These are phyloP conservation scores for Hortaea sp. DNA, from an alignment of 2,329 filamentous ascomycete genomes.

Conservation along the genomic window DNA sequence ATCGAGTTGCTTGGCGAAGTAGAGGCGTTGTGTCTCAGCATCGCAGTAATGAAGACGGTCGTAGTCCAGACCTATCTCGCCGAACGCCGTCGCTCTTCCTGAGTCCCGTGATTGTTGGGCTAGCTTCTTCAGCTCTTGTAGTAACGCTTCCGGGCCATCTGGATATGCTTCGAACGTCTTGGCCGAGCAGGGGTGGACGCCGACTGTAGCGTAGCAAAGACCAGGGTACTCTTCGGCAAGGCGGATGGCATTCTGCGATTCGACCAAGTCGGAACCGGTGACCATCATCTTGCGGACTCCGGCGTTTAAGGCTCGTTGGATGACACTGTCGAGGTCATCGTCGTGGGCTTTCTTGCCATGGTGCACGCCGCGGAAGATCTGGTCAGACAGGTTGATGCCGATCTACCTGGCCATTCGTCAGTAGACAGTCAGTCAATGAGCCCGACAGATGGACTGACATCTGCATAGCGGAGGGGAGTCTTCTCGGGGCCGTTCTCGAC, in stretches of 20 bases:
- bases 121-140: conserved; percentile 53
- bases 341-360: conserved; percentile 68
- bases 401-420: conserved; percentile 40
- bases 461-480: conserved; percentile 29
- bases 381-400: conserved; percentile 92
- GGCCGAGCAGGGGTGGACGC: conserved; percentile 86
- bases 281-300: conserved; percentile 87
- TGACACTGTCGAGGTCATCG: conserved; percentile 63
- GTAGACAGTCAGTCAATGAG: conserved; percentile 2
- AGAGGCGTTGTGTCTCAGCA: conserved; percentile 69
- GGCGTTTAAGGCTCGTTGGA: conserved; percentile 65
- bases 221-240: conserved; percentile 66
- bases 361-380: conserved; percentile 76
- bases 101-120: conserved; percentile 48
- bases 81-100: conserved; percentile 66
- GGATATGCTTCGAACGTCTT: conserved; percentile 61
- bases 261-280: conserved; percentile 77
- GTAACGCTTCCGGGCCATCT: conserved; percentile 45
- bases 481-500: conserved; percentile 5
- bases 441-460: conserved; percentile 30
- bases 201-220: conserved; percentile 78
- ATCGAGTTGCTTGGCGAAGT: conserved; percentile 73
- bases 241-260: conserved; percentile 63
- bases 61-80: conserved; percentile 94
- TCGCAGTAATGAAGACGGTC: conserved; percentile 78